phyloP scores from a whole-genome alignment of 2,329 filamentous ascomycete species.

The Aphanoascus verrucosus region DNA sequence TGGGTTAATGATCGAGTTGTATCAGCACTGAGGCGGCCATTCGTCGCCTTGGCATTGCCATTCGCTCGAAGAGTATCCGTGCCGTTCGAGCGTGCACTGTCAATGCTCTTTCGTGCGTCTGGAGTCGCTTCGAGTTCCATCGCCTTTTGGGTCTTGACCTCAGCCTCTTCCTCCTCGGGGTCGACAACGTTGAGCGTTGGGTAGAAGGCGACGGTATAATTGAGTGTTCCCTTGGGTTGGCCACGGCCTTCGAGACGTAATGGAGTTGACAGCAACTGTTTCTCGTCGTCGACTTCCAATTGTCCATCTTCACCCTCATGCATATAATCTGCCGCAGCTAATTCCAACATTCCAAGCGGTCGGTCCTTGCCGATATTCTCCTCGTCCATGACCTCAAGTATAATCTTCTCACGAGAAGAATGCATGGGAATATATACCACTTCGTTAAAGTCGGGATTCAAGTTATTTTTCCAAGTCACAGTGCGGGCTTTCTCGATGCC shows the following conservation, averaged over 20 bases:
- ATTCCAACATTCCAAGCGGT: conserved; percentile 68
- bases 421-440: conserved; percentile 90
- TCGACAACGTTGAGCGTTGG: conserved; percentile 79
- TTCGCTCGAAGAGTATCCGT: conserved; percentile 2
- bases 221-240: conserved; percentile 64
- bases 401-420: conserved; percentile 68
- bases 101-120: conserved; percentile 18
- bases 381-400: conserved; percentile 91
- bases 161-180: conserved; percentile 56
- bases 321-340: conserved; percentile 69
- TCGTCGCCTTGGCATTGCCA: conserved; percentile 12
- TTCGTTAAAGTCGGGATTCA: conserved; percentile 93
- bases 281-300: conserved; percentile 67
- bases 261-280: conserved; percentile 54
- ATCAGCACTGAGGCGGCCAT: conserved; percentile 26
- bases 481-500: conserved; percentile 85
- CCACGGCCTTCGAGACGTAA: conserved; percentile 65
- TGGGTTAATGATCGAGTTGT: conserved; percentile 27
- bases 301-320: conserved; percentile 67
- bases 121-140: conserved; percentile 16
- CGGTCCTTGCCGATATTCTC: conserved; percentile 88
- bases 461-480: conserved; percentile 90
- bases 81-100: conserved; percentile 1
- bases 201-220: conserved; percentile 80
- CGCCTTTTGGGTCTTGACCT: conserved; percentile 27